Percentiles rank a stretch among this genome's conserved stretches.
phyloP scores from a whole-genome alignment of 1,284 basidiomycete species.

The Fomitopsis betulina region DNA sequence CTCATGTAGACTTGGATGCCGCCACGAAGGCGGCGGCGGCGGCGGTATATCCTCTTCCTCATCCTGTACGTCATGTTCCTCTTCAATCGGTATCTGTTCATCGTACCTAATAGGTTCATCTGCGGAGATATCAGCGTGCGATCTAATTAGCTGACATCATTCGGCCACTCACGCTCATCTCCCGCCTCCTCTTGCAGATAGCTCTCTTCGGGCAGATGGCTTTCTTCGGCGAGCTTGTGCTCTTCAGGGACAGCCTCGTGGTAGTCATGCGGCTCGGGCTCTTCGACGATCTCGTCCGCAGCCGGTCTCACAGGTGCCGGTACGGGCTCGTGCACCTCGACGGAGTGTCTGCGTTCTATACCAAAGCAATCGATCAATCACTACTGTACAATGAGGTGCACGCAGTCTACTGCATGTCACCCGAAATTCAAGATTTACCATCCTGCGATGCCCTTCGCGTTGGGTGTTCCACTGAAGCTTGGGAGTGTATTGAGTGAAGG shows the following conservation, averaged over 20 bases:
- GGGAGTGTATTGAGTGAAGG: slow-evolving; percentile 19
- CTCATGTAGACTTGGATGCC: background rate
- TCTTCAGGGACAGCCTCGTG: slow-evolving; percentile 6
- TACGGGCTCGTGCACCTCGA: slow-evolving; percentile 5
- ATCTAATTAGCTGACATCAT: slow-evolving; percentile 9
- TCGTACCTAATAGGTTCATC: background rate
- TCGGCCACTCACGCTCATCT: background rate
- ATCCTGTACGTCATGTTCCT: background rate
- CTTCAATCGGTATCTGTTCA: slow-evolving; percentile 4
- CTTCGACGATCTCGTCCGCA: slow-evolving; percentile 4
- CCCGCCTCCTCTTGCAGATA: background rate
- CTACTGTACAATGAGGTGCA: slow-evolving; percentile 22
- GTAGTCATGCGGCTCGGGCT: slow-evolving; percentile 4
- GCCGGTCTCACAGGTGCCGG: slow-evolving; percentile 2
- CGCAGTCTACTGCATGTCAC: slow-evolving; percentile 8
- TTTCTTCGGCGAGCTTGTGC: slow-evolving; percentile 3
- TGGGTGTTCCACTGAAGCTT: slow-evolving; percentile 5
- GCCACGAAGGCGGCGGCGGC: slow-evolving; percentile 15
- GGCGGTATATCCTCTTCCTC: slow-evolving; percentile 1
- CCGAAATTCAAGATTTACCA: slow-evolving; percentile 52
- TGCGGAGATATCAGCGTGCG: background rate
- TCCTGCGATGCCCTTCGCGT: slow-evolving; percentile 23
- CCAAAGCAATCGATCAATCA: slow-evolving; percentile 23
- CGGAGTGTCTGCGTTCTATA: slow-evolving; percentile 12
- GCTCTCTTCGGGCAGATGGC: slow-evolving; percentile 1